Percentiles rank a stretch among this genome's conserved stretches.
Conservation (phyloP, 2,329 filamentous ascomycete species). For the Colletotrichum lentis region DNA sequence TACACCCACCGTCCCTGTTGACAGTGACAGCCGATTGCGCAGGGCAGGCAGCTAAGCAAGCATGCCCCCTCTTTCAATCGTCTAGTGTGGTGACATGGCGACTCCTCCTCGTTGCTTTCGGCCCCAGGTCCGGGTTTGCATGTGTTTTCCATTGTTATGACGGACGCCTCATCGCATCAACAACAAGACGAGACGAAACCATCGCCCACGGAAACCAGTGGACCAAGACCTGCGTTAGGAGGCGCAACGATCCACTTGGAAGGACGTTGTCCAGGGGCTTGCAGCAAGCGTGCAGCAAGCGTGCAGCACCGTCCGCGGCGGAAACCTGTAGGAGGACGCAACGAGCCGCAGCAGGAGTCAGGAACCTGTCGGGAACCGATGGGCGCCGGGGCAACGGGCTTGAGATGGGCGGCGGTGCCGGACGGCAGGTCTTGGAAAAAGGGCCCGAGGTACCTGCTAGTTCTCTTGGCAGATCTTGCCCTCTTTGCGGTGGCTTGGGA, state of each 20-base stretch:
- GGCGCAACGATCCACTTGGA: constrained; percentile 32
- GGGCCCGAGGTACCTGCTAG: constrained; percentile 15
- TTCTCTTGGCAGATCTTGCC: constrained; percentile 9
- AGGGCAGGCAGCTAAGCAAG: not conserved
- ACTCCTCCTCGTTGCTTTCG: constrained; percentile 1
- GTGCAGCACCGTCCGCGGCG: constrained; percentile 19
- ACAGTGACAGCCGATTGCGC: constrained; percentile 10
- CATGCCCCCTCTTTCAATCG: constrained; percentile 4
- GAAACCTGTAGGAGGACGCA: constrained; percentile 27
- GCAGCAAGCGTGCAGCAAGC: constrained; percentile 38
- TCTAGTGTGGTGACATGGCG: not conserved
- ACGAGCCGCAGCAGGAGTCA: constrained; percentile 28
- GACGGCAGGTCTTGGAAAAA: constrained; percentile 30
- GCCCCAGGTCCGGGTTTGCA: constrained; percentile 21
- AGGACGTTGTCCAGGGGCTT: constrained; percentile 36
- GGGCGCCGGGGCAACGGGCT: constrained; percentile 36
- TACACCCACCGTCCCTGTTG: constrained; percentile 31
- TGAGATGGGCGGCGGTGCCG: constrained; percentile 23
- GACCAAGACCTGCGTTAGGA: constrained; percentile 32
- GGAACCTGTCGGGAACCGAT: constrained; percentile 23
- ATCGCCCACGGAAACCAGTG: constrained; percentile 36
- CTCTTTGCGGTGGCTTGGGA: not conserved
- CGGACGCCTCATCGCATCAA: constrained; percentile 32
- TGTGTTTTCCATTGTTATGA: constrained; percentile 34
- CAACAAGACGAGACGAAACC: constrained; percentile 37